A percentile compares a stretch with the other conserved stretches of the same genome.
Evolutionary conservation across 2,329 filamentous ascomycete species (phyloP).

Genomic region (Aspergillus udagawae): DNA sequence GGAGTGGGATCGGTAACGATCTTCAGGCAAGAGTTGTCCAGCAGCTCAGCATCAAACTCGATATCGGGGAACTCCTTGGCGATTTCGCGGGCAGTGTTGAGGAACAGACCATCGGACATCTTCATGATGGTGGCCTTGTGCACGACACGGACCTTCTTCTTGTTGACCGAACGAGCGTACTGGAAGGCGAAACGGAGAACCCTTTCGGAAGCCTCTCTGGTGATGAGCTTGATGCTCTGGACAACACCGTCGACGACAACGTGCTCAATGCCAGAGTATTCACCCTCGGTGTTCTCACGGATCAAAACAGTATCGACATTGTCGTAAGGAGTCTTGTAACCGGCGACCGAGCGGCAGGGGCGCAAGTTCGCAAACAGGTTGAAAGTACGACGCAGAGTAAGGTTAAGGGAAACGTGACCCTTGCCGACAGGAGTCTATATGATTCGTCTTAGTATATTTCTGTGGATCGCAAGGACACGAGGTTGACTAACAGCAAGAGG

Average conservation of each 20-base stretch:
- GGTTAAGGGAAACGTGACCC: constrained; percentile 97
- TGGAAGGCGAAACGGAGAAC: constrained; percentile 98
- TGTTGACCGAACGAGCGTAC: constrained; percentile 87
- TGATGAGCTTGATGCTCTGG: constrained; percentile 99
- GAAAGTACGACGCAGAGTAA: constrained; percentile 97
- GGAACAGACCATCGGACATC: constrained; percentile 98
- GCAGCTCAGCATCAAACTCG: constrained; percentile 94
- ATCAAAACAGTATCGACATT: constrained; percentile 95
- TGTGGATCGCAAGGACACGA: neutral
- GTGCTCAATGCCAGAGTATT: constrained; percentile 99
- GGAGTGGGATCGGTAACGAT: constrained; percentile 94
- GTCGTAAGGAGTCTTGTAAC: constrained; percentile 98
- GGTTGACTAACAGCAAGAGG: constrained; percentile 74
- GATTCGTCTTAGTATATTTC: constrained; percentile 21
- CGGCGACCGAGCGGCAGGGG: constrained; percentile 92
- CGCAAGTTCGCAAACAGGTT: constrained; percentile 99
- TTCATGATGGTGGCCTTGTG: constrained; percentile 99
- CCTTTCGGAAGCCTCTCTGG: constrained; percentile 86
- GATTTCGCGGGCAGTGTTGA: constrained; percentile 78
- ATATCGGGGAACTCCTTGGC: constrained; percentile 94
- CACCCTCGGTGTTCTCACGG: constrained; percentile 98
- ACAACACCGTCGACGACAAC: constrained; percentile 96
- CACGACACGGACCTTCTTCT: constrained; percentile 94
- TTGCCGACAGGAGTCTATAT: constrained; percentile 90
- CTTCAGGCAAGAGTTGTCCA: constrained; percentile 99